Conservation (phyloP, 163 green algal species). For the Volvox carteri region DNA sequence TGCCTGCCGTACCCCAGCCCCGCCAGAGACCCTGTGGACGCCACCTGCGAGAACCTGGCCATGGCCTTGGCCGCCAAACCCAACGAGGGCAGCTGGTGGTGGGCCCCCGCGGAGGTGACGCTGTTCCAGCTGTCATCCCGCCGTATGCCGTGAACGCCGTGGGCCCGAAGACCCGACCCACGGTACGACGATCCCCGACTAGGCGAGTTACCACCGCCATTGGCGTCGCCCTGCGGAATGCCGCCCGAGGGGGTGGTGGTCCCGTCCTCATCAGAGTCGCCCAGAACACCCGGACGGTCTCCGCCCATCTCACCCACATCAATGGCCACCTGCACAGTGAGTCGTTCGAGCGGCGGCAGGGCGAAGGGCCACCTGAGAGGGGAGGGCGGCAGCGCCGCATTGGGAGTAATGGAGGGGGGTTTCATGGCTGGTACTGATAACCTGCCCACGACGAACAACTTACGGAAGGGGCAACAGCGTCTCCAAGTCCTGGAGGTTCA, state of each 20-base stretch:
- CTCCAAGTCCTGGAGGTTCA: too few relatives aligned
- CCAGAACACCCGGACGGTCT: neutral
- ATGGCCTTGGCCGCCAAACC: slow-evolving; percentile 50
- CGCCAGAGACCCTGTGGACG: slow-evolving; percentile 37
- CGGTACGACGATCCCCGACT: neutral
- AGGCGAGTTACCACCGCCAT: neutral
- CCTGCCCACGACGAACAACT: too few relatives aligned
- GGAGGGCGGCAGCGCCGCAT: too few relatives aligned
- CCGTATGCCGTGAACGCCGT: neutral
- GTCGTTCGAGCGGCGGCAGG: too few relatives aligned
- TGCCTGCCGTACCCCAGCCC: slow-evolving; percentile 21
- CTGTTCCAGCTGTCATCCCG: slow-evolving; percentile 52
- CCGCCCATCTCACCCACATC: slow-evolving; percentile 36
- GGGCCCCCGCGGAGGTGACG: slow-evolving; percentile 35
- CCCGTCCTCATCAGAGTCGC: slow-evolving; percentile 22
- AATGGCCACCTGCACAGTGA: slow-evolving; percentile 43
- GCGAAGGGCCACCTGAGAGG: too few relatives aligned
- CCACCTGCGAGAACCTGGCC: slow-evolving; percentile 49
- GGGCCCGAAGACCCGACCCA: neutral
- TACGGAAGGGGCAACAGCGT: too few relatives aligned
- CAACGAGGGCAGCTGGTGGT: slow-evolving; percentile 49
- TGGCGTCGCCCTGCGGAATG: slow-evolving; percentile 2
- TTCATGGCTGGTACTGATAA: too few relatives aligned
- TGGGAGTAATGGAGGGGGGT: too few relatives aligned
- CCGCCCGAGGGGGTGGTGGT: neutral